A percentile compares a stretch with the other conserved stretches of the same genome.
These are phyloP conservation scores for Begonia fuchsioides DNA, from an alignment of 306 rosid species.

Conservation along the genomic window DNA sequence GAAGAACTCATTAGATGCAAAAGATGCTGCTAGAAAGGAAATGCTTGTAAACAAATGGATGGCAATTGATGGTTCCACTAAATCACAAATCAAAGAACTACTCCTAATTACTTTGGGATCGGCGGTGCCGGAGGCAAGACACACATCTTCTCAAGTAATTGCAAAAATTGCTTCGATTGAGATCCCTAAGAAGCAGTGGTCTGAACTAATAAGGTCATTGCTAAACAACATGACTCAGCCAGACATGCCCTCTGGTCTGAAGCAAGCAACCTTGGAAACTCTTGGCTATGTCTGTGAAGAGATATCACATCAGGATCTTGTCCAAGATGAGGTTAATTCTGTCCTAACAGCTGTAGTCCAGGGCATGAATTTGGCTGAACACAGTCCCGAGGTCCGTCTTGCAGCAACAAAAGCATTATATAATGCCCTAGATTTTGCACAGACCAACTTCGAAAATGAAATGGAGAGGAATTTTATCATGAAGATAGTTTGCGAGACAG, in stretches of 20 bases:
- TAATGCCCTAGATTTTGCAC: slow-evolving; percentile 23
- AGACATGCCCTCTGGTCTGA: slow-evolving; percentile 16
- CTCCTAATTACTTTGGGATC: slow-evolving; percentile 20
- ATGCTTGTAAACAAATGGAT: slow-evolving; percentile 21
- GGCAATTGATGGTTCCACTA: slow-evolving; percentile 15
- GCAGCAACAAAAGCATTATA: slow-evolving; percentile 24
- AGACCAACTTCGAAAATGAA: slow-evolving; percentile 21
- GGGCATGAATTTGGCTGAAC: slow-evolving; percentile 23
- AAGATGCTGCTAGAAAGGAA: slow-evolving; percentile 23
- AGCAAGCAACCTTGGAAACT: slow-evolving; percentile 24
- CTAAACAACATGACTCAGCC: slow-evolving; percentile 23
- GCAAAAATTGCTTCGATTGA: slow-evolving; percentile 25
- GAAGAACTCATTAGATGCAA: slow-evolving; percentile 27
- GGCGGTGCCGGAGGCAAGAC: slow-evolving; percentile 18
- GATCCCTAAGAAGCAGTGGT: slow-evolving; percentile 23
- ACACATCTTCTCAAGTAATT: slow-evolving; percentile 25
- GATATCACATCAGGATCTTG: slow-evolving; percentile 26
- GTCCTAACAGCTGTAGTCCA: slow-evolving; percentile 26
- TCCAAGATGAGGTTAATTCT: slow-evolving; percentile 26
- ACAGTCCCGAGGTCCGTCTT: slow-evolving; percentile 19
- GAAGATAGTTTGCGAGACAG: slow-evolving; percentile 21
- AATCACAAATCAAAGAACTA: slow-evolving; percentile 20
- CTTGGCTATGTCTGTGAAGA: slow-evolving; percentile 29
- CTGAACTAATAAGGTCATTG: slow-evolving; percentile 15
- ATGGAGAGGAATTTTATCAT: slow-evolving; percentile 23